These are phyloP conservation scores for Orbilia javanica DNA, from an alignment of 2,329 filamentous ascomycete genomes.

Conservation along the genomic window DNA sequence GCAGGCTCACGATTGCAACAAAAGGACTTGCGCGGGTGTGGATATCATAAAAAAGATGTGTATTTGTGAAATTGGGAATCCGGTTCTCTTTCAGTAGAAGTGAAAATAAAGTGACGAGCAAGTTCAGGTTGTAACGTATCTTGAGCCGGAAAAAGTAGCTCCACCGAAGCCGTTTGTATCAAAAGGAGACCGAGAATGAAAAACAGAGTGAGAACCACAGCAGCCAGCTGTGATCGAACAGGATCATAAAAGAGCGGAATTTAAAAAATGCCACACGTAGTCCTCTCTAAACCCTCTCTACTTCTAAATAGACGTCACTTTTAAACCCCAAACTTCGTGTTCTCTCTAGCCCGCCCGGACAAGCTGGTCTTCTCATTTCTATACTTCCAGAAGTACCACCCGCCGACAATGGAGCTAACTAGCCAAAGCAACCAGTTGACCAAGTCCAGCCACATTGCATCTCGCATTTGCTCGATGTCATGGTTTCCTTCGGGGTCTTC, in stretches of 20 bases:
- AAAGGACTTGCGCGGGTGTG: no score
- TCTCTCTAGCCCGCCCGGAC: conserved; percentile 39
- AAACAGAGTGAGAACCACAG: not conserved
- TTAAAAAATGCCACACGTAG: no score
- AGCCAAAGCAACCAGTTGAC: conserved; percentile 82
- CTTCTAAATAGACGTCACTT: not conserved
- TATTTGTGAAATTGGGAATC: not conserved
- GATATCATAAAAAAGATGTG: not conserved
- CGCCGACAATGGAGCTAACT: conserved; percentile 63
- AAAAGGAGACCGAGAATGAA: not conserved
- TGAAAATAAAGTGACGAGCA: not conserved
- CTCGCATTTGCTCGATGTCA: conserved; percentile 81
- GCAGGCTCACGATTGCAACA: no score
- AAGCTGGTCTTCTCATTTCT: conserved; percentile 42
- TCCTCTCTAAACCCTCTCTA: not conserved
- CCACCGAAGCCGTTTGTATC: not conserved
- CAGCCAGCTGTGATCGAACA: not conserved
- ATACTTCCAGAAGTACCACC: conserved; percentile 55
- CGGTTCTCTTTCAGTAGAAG: not conserved
- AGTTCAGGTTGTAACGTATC: not conserved
- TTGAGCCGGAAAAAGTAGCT: not conserved
- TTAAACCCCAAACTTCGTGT: conserved; percentile 41
- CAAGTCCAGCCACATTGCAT: conserved; percentile 86
- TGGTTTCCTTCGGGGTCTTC: conserved; percentile 74
- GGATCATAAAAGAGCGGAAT: not conserved